Base-by-base conservation (phyloP, 306 rosid genomes). In the Lupinus albus region DNA sequence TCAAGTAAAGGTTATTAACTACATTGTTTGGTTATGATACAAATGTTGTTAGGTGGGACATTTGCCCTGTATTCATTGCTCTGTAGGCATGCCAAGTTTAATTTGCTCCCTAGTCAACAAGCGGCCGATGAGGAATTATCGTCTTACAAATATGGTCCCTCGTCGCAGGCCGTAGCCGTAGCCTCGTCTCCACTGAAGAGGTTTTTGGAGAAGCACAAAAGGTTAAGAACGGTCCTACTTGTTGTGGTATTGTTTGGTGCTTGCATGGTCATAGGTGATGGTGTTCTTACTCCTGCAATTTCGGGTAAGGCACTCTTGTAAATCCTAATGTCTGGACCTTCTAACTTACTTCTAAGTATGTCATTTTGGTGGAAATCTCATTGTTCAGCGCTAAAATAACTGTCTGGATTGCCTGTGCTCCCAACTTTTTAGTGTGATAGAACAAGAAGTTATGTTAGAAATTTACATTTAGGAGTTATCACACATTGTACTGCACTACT, bases 211-310 rank as follows among this genome's bases (percentile, higher is more conserved):
- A 90, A 80, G 83, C 95, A 87, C 78, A 87, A 79, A 81, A 80
- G 80, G 66, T 76, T 76, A 10, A 76, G 89, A 51, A 83, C 88
- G 1, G 87, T 81, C 68, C 82, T 90, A 14, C 81, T 90, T 21
- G 67, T 87, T 68, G 88, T 87, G 51, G 95, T 85, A 30, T 70
- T 90, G 58, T 81, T 90, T 65, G 92, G 90, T 55, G 86, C 92
- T 67, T 85, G 87, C 81, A 90, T 90, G 96, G 92, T 90, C 80
- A 85, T 90, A 61, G 96, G 96, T 12, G 96, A 90, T 67, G 96
- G 95, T 10, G 90, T 90, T 64, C 90, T 90, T 41, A 85, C 96
- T 78, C 95, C 95, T 2, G 89, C 95, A 69, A 87, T 87, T 64
- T 90, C 92, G 70, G 91, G 96, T 84, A 59, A 49, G 81, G 32